Base-by-base conservation (phyloP, 441 rosid genomes). In the Omphalea diandra region DNA sequence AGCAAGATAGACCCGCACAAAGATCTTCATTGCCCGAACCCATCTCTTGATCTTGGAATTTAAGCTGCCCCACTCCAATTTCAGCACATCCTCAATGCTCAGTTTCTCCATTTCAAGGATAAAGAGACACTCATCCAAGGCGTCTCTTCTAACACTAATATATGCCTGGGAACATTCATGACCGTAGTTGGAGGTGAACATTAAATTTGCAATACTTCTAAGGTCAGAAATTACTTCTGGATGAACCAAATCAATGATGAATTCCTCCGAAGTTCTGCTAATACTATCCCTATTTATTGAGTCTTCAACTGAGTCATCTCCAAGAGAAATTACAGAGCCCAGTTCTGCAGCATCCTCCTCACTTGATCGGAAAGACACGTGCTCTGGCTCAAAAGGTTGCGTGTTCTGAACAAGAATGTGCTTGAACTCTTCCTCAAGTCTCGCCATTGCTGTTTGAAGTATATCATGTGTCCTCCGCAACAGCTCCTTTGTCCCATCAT, bases 391-490 rank as follows among this genome's bases (percentile, higher is more conserved):
- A 46, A 85, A 84, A 66, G 89, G 87, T 20, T 82, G 85, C 73
- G 77, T 83, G 68, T 87, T 83, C 75, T 86, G 87, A 46, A 84
- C 82, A 70, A 94, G 96, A 62, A 94, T 71, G 79, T 86, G 74
- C 81, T 78, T 85, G 33, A 94, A 91, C 82, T 94, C 98, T 32
- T 90, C 94, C 84, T 88, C 97, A 1, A 91, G 89, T 86, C 97
- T 84, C n/a, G 81, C 79, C 98, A 94, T 94, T 2, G 91, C 90
- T 10, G 79, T 78, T 67, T 91, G 97, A 79, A 94, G 91, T 77
- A 90, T 83, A 76, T 90, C 90, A 64, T 88, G 89, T 49, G 91
- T 90, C 77, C 82, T 86, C 43, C 81, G 75, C 18, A 90, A 36
- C 35, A 87, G 71, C 56, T 72, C 77, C 67, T 73, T 84, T 69